Conservation (phyloP, 805 yeast genomes). For the Wickerhamiella allomyrinae region DNA sequence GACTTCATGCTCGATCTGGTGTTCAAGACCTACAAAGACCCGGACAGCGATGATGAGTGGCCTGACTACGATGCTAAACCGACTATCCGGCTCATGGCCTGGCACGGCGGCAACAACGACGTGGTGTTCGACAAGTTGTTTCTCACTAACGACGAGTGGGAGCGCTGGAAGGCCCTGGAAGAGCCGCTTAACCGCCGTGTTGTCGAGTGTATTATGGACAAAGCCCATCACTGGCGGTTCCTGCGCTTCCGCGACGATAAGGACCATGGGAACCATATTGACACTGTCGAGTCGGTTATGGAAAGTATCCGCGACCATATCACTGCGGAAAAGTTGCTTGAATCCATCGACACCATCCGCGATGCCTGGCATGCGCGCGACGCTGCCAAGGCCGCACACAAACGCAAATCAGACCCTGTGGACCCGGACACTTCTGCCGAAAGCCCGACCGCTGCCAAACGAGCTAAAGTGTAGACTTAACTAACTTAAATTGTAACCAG, state of each 20-base stretch:
- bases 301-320: slow-evolving; percentile 81
- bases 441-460: background rate
- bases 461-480: background rate
- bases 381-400: background rate
- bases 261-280: slow-evolving; percentile 67
- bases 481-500: background rate
- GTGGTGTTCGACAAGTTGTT: slow-evolving; percentile 51
- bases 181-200: slow-evolving; percentile 85
- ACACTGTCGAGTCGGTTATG: slow-evolving; percentile 69
- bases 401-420: background rate
- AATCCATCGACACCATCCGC: slow-evolving; percentile 41
- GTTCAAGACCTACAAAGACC: slow-evolving; percentile 46
- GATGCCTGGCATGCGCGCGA: slow-evolving; percentile 46
- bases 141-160: slow-evolving; percentile 68
- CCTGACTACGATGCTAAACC: slow-evolving; percentile 63
- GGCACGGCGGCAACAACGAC: slow-evolving; percentile 51
- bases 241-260: slow-evolving; percentile 90
- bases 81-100: slow-evolving; percentile 46
- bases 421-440: no score
- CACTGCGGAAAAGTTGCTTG: slow-evolving; percentile 56
- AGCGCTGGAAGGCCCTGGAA: slow-evolving; percentile 43
- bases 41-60: slow-evolving; percentile 35
- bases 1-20: slow-evolving; percentile 64
- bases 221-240: slow-evolving; percentile 62
- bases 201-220: slow-evolving; percentile 66